Evolutionary conservation across 441 rosid genomes (phyloP), one percentile per base, ranked within the genome.

Genomic region (Populus hybrid): DNA sequence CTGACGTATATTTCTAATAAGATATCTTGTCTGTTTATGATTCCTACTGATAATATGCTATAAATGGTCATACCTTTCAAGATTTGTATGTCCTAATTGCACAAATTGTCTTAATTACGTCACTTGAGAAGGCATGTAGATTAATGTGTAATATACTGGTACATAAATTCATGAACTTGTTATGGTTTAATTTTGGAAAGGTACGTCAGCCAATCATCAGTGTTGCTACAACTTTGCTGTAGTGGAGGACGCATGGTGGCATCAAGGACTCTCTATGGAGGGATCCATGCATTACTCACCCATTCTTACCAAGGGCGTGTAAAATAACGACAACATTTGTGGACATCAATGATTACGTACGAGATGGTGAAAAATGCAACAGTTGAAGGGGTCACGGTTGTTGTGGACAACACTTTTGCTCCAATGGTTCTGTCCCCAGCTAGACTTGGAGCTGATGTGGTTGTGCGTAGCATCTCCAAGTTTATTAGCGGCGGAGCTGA

Each of bases 211-310:
- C 65, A 93, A 80, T 89, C 98, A 3, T 86, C 94, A 76, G 97
- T 89, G 79, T 42, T 93, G 84, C 61, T 93, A 78, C 98, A 93
- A 78, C 90, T 91, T 0, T 93, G 97, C 86, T 87, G 92, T 87
- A 91, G 92, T 79, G 98, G 98, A 24, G 97, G 89, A 69, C 98
- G 91, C 90, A 82, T 91, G 76, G 97, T 90, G 85, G 98, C 95
- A 0, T 88, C 98, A 28, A 82, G 46, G 84, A 72, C 87, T 2
- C 88, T 93, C 23, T 93, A 93, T 76, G 98, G 97, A 69, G 97
- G 98, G 80, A 93, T 97, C 35, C 95, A 93, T 78, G 98, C 98
- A 32, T 83, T 93, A 78, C 84, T 93, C 53, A 79, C 91, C 24
- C 94, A 93, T 83, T 93, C 81, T 71, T 93, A 71, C 93, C 95